Evolutionary conservation across 1,139 yeast genomes (phyloP), one percentile per base, ranked within the genome.

Genomic region (Debaryomyces nepalensis): DNA sequence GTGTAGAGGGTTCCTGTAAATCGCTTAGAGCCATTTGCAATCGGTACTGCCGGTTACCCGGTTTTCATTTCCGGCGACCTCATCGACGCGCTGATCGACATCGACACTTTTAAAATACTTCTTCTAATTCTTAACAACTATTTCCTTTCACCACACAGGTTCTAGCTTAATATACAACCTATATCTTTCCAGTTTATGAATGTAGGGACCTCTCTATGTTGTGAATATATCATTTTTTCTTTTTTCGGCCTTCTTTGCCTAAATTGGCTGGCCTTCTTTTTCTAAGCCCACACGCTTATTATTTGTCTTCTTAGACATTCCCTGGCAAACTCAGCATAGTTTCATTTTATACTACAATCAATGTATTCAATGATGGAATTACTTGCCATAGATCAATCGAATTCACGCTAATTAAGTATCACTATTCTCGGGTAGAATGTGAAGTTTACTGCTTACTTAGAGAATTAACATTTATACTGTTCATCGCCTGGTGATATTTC

Each of bases 261-360:
- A n/a, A n/a, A n/a, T n/a, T n/a, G n/a, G n/a, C n/a, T n/a, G n/a
- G n/a, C n/a, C n/a, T n/a, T n/a, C n/a, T n/a, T n/a, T n/a, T n/a
- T n/a, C n/a, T n/a, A n/a, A n/a, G n/a, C n/a, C n/a, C n/a, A n/a
- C n/a, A n/a, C n/a, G n/a, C 30, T 22, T 27, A 3, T 26, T n/a
- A 11, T 15, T 29, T 12, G n/a, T 16, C 10, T 16, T 8, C 8
- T 16, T 14, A 11, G n/a, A 29, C 18, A 4, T 19, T 23, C 15
- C 16, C 29, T 66, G 74, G 73, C 74, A 70, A 63, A 58, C 66
- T 68, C 55, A 67, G 77, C 77, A 72, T 72, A 72, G 77, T 72
- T 72, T 72, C 77, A 69, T 68, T 61, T 50, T 55, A 57, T 64
- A 63, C 68, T 24, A 44, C 30, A 36, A 33, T 40, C 59, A 55